Base-by-base conservation (phyloP, 1,139 yeast genomes). In the Saccharomyces pastorianus region DNA sequence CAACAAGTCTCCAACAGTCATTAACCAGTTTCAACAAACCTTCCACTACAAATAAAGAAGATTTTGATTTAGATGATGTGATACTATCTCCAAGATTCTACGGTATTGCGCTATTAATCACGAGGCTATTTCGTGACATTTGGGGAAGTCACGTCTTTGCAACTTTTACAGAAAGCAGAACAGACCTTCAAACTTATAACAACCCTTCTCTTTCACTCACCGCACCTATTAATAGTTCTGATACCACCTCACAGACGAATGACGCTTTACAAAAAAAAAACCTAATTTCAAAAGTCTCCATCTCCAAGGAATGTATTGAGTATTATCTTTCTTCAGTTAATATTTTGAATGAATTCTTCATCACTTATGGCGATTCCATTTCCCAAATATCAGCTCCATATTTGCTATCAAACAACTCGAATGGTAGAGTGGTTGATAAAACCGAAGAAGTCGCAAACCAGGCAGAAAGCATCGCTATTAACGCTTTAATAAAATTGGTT, bases 401-500 rank as follows among this genome's bases (percentile, higher is more conserved):
- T 47, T 65, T 71, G 50, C 62, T 66, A 48, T 67, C 65, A 32
- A 60, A 65, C 8, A 47, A 50, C 25, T 59, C 62, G 49, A 50
- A 29, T n/a, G 55, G 52, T 29, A 55, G 51, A 38, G 48, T 55
- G 26, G 51, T 58, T 11, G 66, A 61, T 46, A 66, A 74, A 66
- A 56, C 75, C 61, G 68, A 76, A 68, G 67, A 77, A 67, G 63
- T 66, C 61, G 88, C 96, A 49, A 75, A 85, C 59, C 91, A 95
- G 69, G 96, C 96, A 1, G 99, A 93, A 66, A 93, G 88, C 64
- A 83, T 91, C 63, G 96, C 96, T 9, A 81, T 93, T 61, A 84
- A 85, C 31, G 83, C 97, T 0, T 75, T 95, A 47, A 76, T 88
- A 50, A 84, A 85, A 62, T 80, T 93, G 6, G 79, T 91, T 56